Base-by-base conservation (phyloP, 345 rosid genomes). In the Sisymbrium irio region DNA sequence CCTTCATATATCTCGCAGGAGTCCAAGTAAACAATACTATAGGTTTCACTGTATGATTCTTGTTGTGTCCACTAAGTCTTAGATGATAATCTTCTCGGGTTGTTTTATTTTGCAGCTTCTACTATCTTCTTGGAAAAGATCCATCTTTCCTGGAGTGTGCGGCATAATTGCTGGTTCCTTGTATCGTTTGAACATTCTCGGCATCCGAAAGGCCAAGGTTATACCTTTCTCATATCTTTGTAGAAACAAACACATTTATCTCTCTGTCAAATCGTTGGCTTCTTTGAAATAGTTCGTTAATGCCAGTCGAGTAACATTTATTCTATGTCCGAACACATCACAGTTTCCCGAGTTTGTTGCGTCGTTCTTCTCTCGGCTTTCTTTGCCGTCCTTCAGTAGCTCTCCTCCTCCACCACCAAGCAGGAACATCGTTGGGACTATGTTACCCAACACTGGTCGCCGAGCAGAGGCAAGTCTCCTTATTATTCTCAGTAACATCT, bases 1-100 rank as follows among this genome's bases (percentile, higher is more conserved):
- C 97, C 40, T 92, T 95, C 85, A 85, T 92, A 76, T 95, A 95
- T 80, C 89, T 95, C 45, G 98, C 98, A 64, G 99, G 98, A 78
- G 82, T 90, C 73, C 98, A 92, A 96, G 99, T 95, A 80, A 50
- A 46, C 12, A 66, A 42, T 22, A 59, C 53, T 30, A 14, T 9
- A 44, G 19, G 53, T 32, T 32, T 57, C 25, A 9, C 8, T 49
- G 27, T 40, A 12, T 59, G 49, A 27, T 55, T 50, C 62, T 71
- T 71, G 51, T 36, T 67, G 30, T 45, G 14, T 39, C 12, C 41
- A 22, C 27, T 65, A 32, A 35, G 19, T 39, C 36, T 54, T 33
- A 14, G 53, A 59, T 71, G 25, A 30, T 58, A 58, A 59, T 60
- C 11, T 44, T 27, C 59, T 61, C 40, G 30, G 65, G n/a, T n/a